Conservation (phyloP, 306 rosid species). For the Inga leiocalycina region DNA sequence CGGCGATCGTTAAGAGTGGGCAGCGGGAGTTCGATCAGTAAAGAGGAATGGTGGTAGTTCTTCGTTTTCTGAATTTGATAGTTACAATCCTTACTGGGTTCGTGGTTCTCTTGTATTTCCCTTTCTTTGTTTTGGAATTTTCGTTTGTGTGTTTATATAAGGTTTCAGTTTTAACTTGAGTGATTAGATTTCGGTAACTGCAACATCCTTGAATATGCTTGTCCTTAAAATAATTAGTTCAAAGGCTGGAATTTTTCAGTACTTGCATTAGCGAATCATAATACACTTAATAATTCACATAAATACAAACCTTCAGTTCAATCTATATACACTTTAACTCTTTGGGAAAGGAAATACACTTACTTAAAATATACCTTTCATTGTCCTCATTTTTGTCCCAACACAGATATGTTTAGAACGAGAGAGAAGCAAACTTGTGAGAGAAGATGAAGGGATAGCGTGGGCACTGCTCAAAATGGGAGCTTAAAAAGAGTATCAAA, state of each 20-base stretch:
- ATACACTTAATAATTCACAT: neutral
- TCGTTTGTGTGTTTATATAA: too few relatives aligned
- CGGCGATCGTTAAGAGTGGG: too few relatives aligned
- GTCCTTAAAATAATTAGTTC: too few relatives aligned
- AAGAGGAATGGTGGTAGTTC: too few relatives aligned
- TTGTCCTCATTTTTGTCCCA: neutral
- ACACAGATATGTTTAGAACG: neutral
- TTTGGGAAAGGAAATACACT: slow-evolving; percentile 45
- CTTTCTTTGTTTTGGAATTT: too few relatives aligned
- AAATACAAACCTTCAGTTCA: slow-evolving; percentile 42
- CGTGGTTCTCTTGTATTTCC: too few relatives aligned
- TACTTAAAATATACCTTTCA: neutral
- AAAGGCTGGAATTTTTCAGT: slow-evolving; percentile 48
- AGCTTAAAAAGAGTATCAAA: slow-evolving; percentile 37
- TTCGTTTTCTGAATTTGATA: too few relatives aligned
- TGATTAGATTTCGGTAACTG: too few relatives aligned
- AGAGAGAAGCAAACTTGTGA: slow-evolving; percentile 23
- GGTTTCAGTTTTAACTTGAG: too few relatives aligned
- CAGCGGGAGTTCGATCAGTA: too few relatives aligned
- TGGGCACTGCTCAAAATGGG: slow-evolving; percentile 33
- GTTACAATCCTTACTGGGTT: too few relatives aligned
- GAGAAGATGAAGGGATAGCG: slow-evolving; percentile 21
- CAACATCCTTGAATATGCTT: too few relatives aligned
- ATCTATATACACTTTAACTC: slow-evolving; percentile 27
- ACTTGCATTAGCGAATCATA: slow-evolving; percentile 40